Evolutionary conservation across 441 rosid species (phyloP).

Genomic region (Aleurites moluccanus): DNA sequence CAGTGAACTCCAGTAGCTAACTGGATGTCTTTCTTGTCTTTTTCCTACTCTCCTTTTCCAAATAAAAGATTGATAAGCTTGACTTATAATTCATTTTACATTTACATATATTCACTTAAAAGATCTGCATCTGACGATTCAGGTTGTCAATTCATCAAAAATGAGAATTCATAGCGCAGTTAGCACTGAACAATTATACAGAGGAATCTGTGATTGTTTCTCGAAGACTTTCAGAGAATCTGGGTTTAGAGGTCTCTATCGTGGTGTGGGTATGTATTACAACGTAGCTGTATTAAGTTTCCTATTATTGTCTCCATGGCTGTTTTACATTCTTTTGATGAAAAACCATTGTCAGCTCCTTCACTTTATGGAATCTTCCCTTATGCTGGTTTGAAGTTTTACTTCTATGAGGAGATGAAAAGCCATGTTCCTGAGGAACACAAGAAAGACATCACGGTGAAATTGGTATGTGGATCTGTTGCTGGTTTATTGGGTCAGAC

Average conservation of each 20-base stretch:
- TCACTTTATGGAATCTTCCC: slow-evolving; percentile 94
- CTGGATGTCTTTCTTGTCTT: not conserved
- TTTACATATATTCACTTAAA: slow-evolving; percentile 3
- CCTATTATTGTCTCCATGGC: slow-evolving; percentile 6
- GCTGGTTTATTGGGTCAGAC: slow-evolving; percentile 93
- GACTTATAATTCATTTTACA: slow-evolving; percentile 2
- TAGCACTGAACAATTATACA: slow-evolving; percentile 48
- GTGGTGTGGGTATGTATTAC: slow-evolving; percentile 76
- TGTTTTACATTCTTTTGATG: slow-evolving; percentile 8
- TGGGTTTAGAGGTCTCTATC: slow-evolving; percentile 78
- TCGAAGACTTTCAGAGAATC: slow-evolving; percentile 65
- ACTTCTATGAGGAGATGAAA: slow-evolving; percentile 95
- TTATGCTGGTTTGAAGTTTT: slow-evolving; percentile 93
- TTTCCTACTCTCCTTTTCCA: not conserved
- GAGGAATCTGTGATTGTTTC: slow-evolving; percentile 81
- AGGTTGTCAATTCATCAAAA: slow-evolving; percentile 67
- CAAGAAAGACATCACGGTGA: slow-evolving; percentile 65
- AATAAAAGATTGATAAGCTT: not conserved
- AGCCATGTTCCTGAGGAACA: slow-evolving; percentile 72
- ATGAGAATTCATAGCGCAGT: slow-evolving; percentile 32
- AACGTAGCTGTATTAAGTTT: slow-evolving; percentile 16
- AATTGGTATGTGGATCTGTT: slow-evolving; percentile 79
- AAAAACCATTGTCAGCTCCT: slow-evolving; percentile 56
- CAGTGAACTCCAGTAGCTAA: not conserved
- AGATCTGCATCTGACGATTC: slow-evolving; percentile 29